These are phyloP conservation scores for Leccinum pachyderme DNA, from an alignment of 1,284 basidiomycete genomes.

Conservation along the genomic window DNA sequence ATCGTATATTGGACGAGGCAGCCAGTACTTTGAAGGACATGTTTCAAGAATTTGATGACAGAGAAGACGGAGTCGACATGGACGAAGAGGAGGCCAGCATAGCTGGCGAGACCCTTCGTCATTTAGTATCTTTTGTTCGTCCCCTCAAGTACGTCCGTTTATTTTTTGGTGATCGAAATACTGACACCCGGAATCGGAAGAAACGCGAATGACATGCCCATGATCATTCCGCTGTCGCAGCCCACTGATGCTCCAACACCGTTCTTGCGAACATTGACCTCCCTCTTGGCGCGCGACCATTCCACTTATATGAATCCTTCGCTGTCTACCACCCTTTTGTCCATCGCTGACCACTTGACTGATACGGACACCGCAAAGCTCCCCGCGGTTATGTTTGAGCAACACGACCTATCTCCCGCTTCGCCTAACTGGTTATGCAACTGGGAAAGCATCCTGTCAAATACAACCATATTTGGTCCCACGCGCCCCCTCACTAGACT, in stretches of 20 bases:
- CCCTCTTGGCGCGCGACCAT: conserved; percentile 60
- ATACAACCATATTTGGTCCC: conserved; percentile 45
- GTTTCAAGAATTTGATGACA: conserved; percentile 65
- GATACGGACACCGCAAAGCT: conserved; percentile 62
- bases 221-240: conserved; percentile 52
- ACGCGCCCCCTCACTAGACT: conserved; percentile 53
- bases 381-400: conserved; percentile 56
- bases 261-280: conserved; percentile 57
- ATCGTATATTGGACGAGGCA: conserved; percentile 64
- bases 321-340: conserved; percentile 60
- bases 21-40: conserved; percentile 68
- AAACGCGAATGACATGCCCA: conserved; percentile 49
- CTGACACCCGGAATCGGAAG: conserved; percentile 35
- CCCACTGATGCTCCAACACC: conserved; percentile 51
- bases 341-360: conserved; percentile 59
- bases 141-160: conserved; percentile 47
- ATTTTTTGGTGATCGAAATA: background rate
- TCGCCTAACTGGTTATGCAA: conserved; percentile 65
- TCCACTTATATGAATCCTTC: conserved; percentile 54
- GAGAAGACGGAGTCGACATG: conserved; percentile 56
- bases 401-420: conserved; percentile 65
- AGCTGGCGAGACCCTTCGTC: conserved; percentile 57
- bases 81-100: conserved; percentile 66
- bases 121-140: conserved; percentile 55
- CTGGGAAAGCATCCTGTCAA: conserved; percentile 58